These are phyloP conservation scores for Malassezia slooffiae DNA, from an alignment of 1,284 basidiomycete genomes.

Conservation along the genomic window DNA sequence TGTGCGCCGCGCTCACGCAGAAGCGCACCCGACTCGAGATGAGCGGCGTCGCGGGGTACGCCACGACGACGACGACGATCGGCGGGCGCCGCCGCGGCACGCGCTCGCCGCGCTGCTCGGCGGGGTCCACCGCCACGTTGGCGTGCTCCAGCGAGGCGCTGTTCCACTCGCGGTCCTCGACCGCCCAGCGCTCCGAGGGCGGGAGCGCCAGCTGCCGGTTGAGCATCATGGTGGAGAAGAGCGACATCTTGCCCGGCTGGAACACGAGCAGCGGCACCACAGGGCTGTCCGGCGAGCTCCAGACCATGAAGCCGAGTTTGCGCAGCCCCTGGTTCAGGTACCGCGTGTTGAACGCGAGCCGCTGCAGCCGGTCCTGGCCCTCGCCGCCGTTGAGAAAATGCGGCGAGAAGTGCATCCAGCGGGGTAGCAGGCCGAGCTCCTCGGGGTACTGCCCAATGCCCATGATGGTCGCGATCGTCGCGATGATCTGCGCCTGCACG, in stretches of 20 bases:
- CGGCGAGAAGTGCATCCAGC: conserved; percentile 35
- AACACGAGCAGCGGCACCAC: conserved; percentile 88
- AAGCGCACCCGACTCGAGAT: conserved; percentile 82
- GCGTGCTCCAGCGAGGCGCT: conserved; percentile 3
- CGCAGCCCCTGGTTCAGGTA: conserved; percentile 77
- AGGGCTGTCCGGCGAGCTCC: conserved; percentile 79
- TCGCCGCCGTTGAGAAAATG: conserved; percentile 51
- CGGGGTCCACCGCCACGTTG: conserved; percentile 19
- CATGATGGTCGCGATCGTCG: conserved; percentile 95
- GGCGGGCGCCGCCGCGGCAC: conserved; percentile 28
- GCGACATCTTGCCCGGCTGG: conserved; percentile 58
- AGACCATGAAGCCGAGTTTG: conserved; percentile 94
- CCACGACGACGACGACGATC: conserved; percentile 41
- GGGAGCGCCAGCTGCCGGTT: conserved; percentile 30
- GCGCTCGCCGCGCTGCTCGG: conserved; percentile 19
- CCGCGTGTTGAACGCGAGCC: conserved; percentile 87
- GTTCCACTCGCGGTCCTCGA: conserved; percentile 15
- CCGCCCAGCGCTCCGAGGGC: conserved; percentile 26
- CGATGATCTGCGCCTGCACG: conserved; percentile 78
- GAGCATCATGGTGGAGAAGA: conserved; percentile 43
- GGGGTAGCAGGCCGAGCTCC: conserved; percentile 34
- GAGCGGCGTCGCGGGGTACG: conserved; percentile 71
- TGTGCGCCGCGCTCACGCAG: conserved; percentile 87
- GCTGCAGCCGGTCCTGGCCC: conserved; percentile 66
- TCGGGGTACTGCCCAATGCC: conserved; percentile 50